A percentile compares a stretch with the other conserved stretches of the same genome.
These are phyloP conservation scores for Moringa oleifera DNA, from an alignment of 345 rosid species.

Conservation along the genomic window DNA sequence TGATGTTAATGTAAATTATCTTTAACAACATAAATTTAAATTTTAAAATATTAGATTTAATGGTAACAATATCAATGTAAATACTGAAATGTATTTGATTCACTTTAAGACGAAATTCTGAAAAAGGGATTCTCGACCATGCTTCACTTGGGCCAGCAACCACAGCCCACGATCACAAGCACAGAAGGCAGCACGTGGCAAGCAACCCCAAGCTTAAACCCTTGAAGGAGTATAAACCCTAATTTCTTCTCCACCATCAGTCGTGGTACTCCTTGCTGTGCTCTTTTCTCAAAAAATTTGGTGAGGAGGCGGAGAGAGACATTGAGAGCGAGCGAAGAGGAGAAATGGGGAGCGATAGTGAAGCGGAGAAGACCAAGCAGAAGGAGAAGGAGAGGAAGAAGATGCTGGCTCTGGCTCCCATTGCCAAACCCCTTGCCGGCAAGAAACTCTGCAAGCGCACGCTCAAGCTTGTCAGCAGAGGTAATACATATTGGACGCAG, in stretches of 20 bases:
- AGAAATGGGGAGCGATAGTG: constrained; percentile 78
- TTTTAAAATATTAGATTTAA: too few relatives aligned
- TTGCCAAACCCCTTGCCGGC: constrained; percentile 90
- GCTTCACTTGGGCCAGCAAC: too few relatives aligned
- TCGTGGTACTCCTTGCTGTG: background rate
- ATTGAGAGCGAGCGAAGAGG: too few relatives aligned
- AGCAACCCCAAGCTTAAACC: constrained; percentile 27
- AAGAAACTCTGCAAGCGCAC: constrained; percentile 83
- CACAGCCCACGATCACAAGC: too few relatives aligned
- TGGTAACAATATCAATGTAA: too few relatives aligned
- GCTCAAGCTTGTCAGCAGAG: constrained; percentile 84
- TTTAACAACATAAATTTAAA: too few relatives aligned
- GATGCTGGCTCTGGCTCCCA: constrained; percentile 59
- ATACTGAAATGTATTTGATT: too few relatives aligned
- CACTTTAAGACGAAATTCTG: too few relatives aligned
- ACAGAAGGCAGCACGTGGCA: background rate
- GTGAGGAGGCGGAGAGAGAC: background rate
- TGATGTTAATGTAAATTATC: too few relatives aligned
- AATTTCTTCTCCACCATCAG: background rate
- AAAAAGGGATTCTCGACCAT: too few relatives aligned
- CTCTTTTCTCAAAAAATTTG: background rate
- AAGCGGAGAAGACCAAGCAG: constrained; percentile 51
- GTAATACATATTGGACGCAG: constrained; percentile 37
- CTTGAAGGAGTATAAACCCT: constrained; percentile 6
- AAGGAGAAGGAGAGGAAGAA: constrained; percentile 63